Evolutionary conservation across 2,329 filamentous ascomycete genomes (phyloP).

Genomic region (Zarea fungicola): DNA sequence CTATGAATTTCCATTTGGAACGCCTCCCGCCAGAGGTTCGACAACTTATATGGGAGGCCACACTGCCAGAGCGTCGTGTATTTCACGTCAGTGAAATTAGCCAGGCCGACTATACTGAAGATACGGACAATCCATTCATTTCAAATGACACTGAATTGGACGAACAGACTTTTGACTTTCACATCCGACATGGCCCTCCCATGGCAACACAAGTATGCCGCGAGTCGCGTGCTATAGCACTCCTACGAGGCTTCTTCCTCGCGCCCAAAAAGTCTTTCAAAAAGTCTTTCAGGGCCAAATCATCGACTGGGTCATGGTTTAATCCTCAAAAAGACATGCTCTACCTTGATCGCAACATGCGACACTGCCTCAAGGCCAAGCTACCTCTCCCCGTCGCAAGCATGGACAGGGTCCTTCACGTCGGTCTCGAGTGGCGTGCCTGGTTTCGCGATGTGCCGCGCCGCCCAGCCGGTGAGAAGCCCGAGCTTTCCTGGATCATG

Average conservation of each 20-base stretch:
- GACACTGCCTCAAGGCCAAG: slow-evolving; percentile 17
- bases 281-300: slow-evolving; percentile 12
- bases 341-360: slow-evolving; percentile 25
- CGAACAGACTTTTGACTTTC: slow-evolving; percentile 18
- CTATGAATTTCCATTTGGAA: neutral
- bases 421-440: slow-evolving; percentile 26
- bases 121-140: neutral
- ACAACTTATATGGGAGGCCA: slow-evolving; percentile 25
- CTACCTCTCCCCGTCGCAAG: slow-evolving; percentile 15
- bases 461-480: slow-evolving; percentile 17
- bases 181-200: slow-evolving; percentile 20
- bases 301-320: slow-evolving; percentile 18
- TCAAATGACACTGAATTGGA: neutral
- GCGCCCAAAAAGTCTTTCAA: slow-evolving; percentile 4
- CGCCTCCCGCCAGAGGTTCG: slow-evolving; percentile 24
- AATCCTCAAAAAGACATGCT: slow-evolving; percentile 23
- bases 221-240: slow-evolving; percentile 23
- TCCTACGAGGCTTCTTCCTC: slow-evolving; percentile 23
- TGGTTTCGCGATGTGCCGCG: slow-evolving; percentile 24
- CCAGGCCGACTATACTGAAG: neutral
- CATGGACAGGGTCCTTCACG: slow-evolving; percentile 22
- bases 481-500: slow-evolving; percentile 19
- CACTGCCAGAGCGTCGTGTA: slow-evolving; percentile 23
- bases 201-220: slow-evolving; percentile 19
- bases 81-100: slow-evolving; percentile 24